Evolutionary conservation across 2,329 filamentous ascomycete species (phyloP), one percentile per base, ranked within the genome.

Genomic region (Trichocomaceae sp.): DNA sequence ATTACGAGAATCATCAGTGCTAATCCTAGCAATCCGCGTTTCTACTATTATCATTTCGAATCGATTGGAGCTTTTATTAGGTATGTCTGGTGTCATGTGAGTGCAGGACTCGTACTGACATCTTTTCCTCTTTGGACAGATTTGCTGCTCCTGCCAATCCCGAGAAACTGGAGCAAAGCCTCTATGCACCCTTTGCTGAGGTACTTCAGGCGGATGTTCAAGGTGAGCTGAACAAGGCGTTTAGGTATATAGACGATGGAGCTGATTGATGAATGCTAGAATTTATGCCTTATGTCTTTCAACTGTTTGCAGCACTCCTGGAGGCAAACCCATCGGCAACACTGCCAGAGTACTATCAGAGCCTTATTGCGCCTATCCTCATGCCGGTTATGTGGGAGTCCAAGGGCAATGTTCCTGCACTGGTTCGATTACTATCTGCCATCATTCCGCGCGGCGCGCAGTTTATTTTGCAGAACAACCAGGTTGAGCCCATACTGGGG

Each of bases 41-140:
- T 99, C 75, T 96, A 96, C 75, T 99, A 99, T 77, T 99, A 92
- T 72, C 90, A 96, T 69, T 99, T 99, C 60, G 93, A 99, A 75
- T 88, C 90, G 2, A 77, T 99, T 46, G 93, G 93, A 33, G 92
- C 93, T 15, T 79, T 99, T 47, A 88, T 97, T 54, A 83, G 85
- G 68, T 83, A 69, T 61, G 72, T 63, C n/a, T 17, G 4, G 9
- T 13, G 4, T 31, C 29, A 17, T 37, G n/a, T 20, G 13, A 35
- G 4, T 44, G n/a, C 35, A 35, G 47, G 23, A 46, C 15, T 46
- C 7, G 50, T 41, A 42, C 59, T 64, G 19, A 64, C 39, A 19
- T 26, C 20, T 19, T n/a, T n/a, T 39, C 12, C 26, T 29, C 12
- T 49, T 57, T 44, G 12, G 44, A 46, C 53, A 76, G 77, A 74